Percentiles rank a stretch among this genome's conserved stretches.
Conservation (phyloP, 1,284 basidiomycete species). For the Ceratobasidium sp. region DNA sequence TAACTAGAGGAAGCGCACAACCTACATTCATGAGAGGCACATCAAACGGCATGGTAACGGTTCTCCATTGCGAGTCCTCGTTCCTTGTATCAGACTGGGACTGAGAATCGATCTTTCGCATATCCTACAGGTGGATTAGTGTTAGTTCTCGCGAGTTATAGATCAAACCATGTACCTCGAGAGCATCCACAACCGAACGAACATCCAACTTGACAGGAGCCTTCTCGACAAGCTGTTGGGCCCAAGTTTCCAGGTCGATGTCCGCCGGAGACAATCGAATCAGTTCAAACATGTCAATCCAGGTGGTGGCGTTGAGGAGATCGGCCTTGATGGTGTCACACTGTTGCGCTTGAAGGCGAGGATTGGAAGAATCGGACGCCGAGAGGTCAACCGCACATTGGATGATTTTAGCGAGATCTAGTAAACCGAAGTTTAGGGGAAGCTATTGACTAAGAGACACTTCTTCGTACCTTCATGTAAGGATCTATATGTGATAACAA, state of each 20-base stretch:
- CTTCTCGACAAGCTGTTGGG: constrained; percentile 25
- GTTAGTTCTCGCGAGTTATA: not conserved
- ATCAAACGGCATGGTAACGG: constrained; percentile 84
- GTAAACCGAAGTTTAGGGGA: constrained; percentile 24
- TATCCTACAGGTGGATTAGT: not conserved
- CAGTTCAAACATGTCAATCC: constrained; percentile 39
- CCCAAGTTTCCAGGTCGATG: constrained; percentile 24
- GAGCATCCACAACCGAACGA: constrained; percentile 11
- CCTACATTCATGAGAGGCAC: constrained; percentile 82
- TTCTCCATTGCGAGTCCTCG: constrained; percentile 66
- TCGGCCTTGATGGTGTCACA: constrained; percentile 40
- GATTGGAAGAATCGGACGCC: not conserved
- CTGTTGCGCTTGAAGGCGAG: not conserved
- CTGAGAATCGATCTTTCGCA: constrained; percentile 11
- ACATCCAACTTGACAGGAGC: constrained; percentile 32
- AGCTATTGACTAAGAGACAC: constrained; percentile 29
- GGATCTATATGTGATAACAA: constrained; percentile 78
- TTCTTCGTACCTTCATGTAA: constrained; percentile 73
- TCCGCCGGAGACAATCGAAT: constrained; percentile 1
- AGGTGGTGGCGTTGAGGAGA: constrained; percentile 1
- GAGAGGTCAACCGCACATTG: not conserved
- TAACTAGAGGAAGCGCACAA: constrained; percentile 38
- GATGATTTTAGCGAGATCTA: constrained; percentile 33
- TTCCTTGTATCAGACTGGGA: constrained; percentile 59
- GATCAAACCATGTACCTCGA: constrained; percentile 20